Conservation (phyloP, 768 basidiomycete genomes). For the Pleurotus giganteus region DNA sequence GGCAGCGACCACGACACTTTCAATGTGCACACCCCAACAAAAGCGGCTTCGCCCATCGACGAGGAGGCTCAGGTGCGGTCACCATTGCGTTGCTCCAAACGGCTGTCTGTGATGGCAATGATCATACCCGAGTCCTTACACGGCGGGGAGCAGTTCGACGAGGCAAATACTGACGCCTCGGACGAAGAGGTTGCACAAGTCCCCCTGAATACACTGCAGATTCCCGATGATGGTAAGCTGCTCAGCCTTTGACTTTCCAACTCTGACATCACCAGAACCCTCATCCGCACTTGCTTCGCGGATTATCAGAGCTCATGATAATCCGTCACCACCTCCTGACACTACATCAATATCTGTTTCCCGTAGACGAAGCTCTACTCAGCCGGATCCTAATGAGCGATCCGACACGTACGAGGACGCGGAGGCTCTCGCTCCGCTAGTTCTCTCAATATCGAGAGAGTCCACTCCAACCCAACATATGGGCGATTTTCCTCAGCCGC, state of each 20-base stretch:
- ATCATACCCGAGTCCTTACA: constrained; percentile 12
- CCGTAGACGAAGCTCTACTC: background rate
- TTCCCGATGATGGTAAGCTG: constrained; percentile 46
- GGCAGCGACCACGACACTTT: background rate
- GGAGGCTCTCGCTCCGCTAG: background rate
- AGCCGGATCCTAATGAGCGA: background rate
- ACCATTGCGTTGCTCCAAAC: constrained; percentile 48
- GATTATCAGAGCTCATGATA: constrained; percentile 68
- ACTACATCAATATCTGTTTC: background rate
- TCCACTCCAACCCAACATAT: background rate
- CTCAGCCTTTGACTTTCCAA: background rate
- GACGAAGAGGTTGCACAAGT: constrained; percentile 25
- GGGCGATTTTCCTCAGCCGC: background rate
- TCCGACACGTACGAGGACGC: background rate
- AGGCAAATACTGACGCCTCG: constrained; percentile 20
- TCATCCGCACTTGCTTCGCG: constrained; percentile 63
- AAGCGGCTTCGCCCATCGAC: background rate
- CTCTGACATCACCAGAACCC: constrained; percentile 45
- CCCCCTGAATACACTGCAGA: constrained; percentile 29
- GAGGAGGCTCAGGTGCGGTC: constrained; percentile 12
- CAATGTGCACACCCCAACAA: background rate
- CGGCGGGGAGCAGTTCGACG: constrained; percentile 24
- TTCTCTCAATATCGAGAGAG: background rate
- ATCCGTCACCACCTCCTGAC: constrained; percentile 67
- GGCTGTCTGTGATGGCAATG: constrained; percentile 32